Base-by-base conservation (phyloP, 2,329 filamentous ascomycete species). In the Talaromyces amestolkiae region DNA sequence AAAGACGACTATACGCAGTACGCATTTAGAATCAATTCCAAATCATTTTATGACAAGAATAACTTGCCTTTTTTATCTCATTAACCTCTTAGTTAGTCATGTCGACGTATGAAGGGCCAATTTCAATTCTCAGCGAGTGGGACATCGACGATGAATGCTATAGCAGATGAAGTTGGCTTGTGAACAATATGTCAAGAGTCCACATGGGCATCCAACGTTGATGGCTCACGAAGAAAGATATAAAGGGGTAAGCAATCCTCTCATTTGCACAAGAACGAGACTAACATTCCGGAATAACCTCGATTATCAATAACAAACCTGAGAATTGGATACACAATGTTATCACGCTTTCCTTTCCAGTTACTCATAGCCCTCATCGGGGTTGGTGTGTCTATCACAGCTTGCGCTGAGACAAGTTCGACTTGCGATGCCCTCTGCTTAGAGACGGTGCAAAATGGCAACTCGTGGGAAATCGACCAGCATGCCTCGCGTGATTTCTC, bases 401-500 rank as follows among this genome's bases (percentile, higher is more conserved):
- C 31, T 9, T 33, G 17, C 31, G n/a, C 31, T 5, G 51, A 10
- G 5, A 35, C 51, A 9, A 54, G n/a, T 31, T 54, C 51, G 31
- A 54, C 51, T 54, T 54, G 51, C 31, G 31, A 54, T 37, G 51
- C 51, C 31, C n/a, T 9, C 31, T 54, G 51, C n/a, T 51, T 31
- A n/a, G 39, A 63, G 27, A 31, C 15, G 1, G 61, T 56, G 15
- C 47, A 35, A 4, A 35, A 56, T 37, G 61, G 24, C 10, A 43
- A 35, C 3, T 17, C 61, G 33, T 63, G 61, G 61, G 61, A 63
- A 17, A 15, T 24, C 19, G 61, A 63, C 39, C 61, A 63, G 17
- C 61, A 63, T 15, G 61, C 61, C 17, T 63, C 61, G 27, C 37
- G 39, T 17, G 61, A 58, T 24, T 63, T 56, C 51, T 56, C 51